phyloP scores from a whole-genome alignment of 768 basidiomycete genomes.

The Mycena sanguinolenta region DNA sequence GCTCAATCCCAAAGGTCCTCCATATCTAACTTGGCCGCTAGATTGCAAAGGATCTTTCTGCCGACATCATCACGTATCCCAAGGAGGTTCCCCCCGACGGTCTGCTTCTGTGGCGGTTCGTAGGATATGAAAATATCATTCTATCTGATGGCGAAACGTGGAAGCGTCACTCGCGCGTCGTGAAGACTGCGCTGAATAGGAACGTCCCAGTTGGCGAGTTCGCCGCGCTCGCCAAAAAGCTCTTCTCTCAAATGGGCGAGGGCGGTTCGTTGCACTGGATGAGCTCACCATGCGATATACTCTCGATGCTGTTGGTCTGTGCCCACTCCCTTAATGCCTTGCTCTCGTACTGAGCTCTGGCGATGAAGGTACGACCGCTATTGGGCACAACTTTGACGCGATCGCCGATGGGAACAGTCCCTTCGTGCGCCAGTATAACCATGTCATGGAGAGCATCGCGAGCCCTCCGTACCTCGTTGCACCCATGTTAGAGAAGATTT shows the following conservation, averaged over 20 bases:
- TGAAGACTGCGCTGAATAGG: constrained; percentile 2
- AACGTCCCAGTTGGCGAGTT: constrained; percentile 4
- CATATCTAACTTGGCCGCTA: not conserved
- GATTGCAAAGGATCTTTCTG: constrained; percentile 1
- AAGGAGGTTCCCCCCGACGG: constrained; percentile 3
- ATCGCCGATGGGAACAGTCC: not conserved
- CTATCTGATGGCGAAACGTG: not conserved
- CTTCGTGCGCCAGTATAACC: not conserved
- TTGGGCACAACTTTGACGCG: not conserved
- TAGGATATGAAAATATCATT: constrained; percentile 1
- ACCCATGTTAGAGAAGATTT: not conserved
- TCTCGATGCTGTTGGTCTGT: not conserved
- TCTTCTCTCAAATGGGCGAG: not conserved
- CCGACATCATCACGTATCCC: not conserved
- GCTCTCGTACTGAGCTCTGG: not conserved
- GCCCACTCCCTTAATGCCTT: not conserved
- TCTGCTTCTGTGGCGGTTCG: constrained; percentile 3
- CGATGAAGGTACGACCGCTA: not conserved
- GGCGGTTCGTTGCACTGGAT: not conserved
- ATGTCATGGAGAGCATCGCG: constrained; percentile 4
- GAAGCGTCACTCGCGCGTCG: constrained; percentile 3
- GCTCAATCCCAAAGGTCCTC: not conserved
- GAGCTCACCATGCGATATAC: not conserved
- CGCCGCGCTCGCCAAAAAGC: constrained; percentile 3
- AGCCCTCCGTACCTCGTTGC: constrained; percentile 2